phyloP scores from a whole-genome alignment of 1,284 basidiomycete genomes.

The Mycena sp. region DNA sequence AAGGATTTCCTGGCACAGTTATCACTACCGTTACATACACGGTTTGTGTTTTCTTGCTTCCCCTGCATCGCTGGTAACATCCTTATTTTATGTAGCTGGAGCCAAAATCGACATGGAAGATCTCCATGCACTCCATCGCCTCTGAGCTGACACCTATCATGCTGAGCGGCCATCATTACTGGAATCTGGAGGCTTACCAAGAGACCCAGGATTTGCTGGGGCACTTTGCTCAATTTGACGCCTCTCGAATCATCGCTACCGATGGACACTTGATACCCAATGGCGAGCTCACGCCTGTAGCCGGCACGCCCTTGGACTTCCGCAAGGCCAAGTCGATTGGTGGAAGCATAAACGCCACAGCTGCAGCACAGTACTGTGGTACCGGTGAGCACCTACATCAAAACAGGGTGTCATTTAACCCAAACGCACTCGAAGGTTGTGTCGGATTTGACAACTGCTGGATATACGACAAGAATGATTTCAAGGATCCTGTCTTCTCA shows the following conservation, averaged over 20 bases:
- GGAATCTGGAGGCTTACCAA: slow-evolving; percentile 59
- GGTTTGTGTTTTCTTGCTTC: slow-evolving; percentile 35
- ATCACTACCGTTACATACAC: slow-evolving; percentile 40
- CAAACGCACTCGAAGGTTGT: slow-evolving; percentile 42
- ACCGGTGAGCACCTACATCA: slow-evolving; percentile 42
- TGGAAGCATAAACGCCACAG: slow-evolving; percentile 46
- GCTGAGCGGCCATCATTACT: slow-evolving; percentile 54
- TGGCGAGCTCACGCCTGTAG: slow-evolving; percentile 49
- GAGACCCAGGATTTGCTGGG: slow-evolving; percentile 51
- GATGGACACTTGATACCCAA: slow-evolving; percentile 56
- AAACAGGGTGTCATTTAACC: not conserved
- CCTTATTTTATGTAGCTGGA: slow-evolving; percentile 44
- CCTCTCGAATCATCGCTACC: slow-evolving; percentile 52
- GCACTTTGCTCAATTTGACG: slow-evolving; percentile 50
- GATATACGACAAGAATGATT: slow-evolving; percentile 50
- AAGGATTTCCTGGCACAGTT: slow-evolving; percentile 59
- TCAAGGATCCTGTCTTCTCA: slow-evolving; percentile 46
- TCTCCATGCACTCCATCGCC: slow-evolving; percentile 50
- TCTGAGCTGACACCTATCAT: slow-evolving; percentile 56
- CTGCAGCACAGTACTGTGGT: slow-evolving; percentile 49
- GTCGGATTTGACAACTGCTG: slow-evolving; percentile 58
- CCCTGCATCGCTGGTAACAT: slow-evolving; percentile 18
- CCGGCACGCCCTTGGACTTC: slow-evolving; percentile 56
- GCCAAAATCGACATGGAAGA: slow-evolving; percentile 50
- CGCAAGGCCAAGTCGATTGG: slow-evolving; percentile 53